phyloP scores from a whole-genome alignment of 176 grass and related monocot species.

The Neostapfia colusana region DNA sequence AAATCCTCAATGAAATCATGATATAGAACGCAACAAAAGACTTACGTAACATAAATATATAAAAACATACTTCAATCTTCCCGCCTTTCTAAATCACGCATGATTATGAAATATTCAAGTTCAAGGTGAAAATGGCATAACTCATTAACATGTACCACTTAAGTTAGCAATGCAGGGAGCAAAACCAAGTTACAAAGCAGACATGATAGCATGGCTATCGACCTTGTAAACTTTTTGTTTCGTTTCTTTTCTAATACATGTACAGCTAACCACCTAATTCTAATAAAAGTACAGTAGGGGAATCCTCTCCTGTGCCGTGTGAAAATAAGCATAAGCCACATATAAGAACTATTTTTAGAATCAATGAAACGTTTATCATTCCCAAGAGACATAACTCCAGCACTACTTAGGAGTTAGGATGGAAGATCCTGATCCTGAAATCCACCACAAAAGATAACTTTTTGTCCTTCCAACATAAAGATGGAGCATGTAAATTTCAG shows the following conservation, averaged over 20 bases:
- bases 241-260: neutral
- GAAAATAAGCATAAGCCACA: neutral
- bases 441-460: neutral
- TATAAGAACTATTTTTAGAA: neutral
- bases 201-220: neutral
- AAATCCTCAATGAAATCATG: neutral
- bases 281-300: neutral
- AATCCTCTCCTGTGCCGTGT: neutral
- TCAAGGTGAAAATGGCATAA: neutral
- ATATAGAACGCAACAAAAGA: neutral
- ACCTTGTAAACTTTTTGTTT: neutral
- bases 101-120: neutral
- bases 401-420: neutral
- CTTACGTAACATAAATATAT: neutral
- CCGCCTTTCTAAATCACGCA: neutral
- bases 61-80: neutral
- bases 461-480: slow-evolving; percentile 4
- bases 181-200: neutral
- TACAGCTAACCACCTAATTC: neutral
- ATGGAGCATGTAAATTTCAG: slow-evolving; percentile 12
- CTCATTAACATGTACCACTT: neutral
- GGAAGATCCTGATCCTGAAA: neutral
- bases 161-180: neutral
- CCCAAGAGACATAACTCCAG: neutral
- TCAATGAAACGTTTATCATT: neutral